A percentile compares a stretch with the other conserved stretches of the same genome.
phyloP scores from a whole-genome alignment of 2,329 filamentous ascomycete genomes.

The Tolypocladium guangdongense region DNA sequence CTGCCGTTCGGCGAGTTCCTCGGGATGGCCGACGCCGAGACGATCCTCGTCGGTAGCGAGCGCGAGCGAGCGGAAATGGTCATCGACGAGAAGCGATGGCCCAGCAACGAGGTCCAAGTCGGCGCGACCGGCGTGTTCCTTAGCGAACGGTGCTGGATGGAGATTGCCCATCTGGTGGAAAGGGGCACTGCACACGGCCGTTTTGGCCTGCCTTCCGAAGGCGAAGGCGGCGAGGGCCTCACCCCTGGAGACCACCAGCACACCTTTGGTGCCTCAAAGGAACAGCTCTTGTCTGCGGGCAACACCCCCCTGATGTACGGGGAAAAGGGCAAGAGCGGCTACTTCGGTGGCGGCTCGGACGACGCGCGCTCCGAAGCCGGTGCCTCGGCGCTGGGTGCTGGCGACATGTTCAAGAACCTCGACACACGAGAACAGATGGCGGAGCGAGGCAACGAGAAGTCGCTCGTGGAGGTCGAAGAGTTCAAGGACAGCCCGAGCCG shows the following conservation, averaged over 20 bases:
- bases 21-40: slow-evolving; percentile 74
- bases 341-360: slow-evolving; percentile 67
- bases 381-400: slow-evolving; percentile 77
- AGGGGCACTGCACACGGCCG: slow-evolving; percentile 39
- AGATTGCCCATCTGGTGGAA: slow-evolving; percentile 68
- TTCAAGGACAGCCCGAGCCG: slow-evolving; percentile 65
- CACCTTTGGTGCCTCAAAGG: slow-evolving; percentile 52
- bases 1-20: slow-evolving; percentile 93
- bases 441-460: slow-evolving; percentile 86
- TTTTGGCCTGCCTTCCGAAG: slow-evolving; percentile 36
- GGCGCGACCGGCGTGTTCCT: slow-evolving; percentile 92
- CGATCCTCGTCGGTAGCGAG: slow-evolving; percentile 81
- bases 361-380: slow-evolving; percentile 88
- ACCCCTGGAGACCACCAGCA: slow-evolving; percentile 44
- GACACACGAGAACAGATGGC: slow-evolving; percentile 92
- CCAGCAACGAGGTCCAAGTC: slow-evolving; percentile 77
- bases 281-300: slow-evolving; percentile 41
- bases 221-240: slow-evolving; percentile 51
- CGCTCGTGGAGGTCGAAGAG: slow-evolving; percentile 83
- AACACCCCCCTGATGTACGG: slow-evolving; percentile 52
- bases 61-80: slow-evolving; percentile 83
- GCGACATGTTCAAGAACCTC: slow-evolving; percentile 97
- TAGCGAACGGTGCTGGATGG: slow-evolving; percentile 91
- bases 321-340: slow-evolving; percentile 67
- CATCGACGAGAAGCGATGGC: slow-evolving; percentile 89